Evolutionary conservation across 768 basidiomycete species (phyloP).

Genomic region (Lenzites betulinus): DNA sequence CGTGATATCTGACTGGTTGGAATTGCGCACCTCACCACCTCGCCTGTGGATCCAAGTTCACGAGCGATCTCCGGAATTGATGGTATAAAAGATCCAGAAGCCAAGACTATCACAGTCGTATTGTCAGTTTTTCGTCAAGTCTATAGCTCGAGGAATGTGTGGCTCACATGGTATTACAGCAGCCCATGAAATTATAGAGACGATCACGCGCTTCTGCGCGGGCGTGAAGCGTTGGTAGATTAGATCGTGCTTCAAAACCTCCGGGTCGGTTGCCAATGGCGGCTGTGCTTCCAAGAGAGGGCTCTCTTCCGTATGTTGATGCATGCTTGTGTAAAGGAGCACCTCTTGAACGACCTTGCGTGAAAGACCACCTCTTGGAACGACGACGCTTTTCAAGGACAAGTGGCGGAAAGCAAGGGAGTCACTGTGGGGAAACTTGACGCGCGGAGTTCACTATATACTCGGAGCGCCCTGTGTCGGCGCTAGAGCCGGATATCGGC

Average conservation of each 20-base stretch:
- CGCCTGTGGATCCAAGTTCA: conserved; percentile 59
- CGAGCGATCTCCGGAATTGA: conserved; percentile 72
- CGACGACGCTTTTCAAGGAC: background rate
- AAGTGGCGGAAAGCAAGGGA: background rate
- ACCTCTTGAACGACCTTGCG: background rate
- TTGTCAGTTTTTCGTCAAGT: background rate
- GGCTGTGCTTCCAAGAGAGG: conserved; percentile 7
- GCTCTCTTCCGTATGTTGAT: conserved; percentile 15
- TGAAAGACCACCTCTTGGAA: no score
- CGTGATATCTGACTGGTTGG: background rate
- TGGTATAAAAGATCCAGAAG: conserved; percentile 69
- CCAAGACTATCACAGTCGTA: conserved; percentile 52
- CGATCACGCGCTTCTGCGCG: conserved; percentile 52
- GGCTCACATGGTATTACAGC: conserved; percentile 64
- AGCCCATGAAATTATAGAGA: conserved; percentile 58
- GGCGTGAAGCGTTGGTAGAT: conserved; percentile 63
- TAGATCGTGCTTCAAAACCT: conserved; percentile 29
- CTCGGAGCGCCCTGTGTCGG: no score
- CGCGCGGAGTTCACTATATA: background rate
- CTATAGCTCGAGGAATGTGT: background rate
- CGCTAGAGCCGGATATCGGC: no score
- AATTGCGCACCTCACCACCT: conserved; percentile 52
- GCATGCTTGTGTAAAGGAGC: background rate
- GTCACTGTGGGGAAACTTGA: background rate
- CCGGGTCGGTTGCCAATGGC: conserved; percentile 1